Evolutionary conservation across 164 flowering plant genomes (phyloP).

Genomic region (Macadamia integrifolia): DNA sequence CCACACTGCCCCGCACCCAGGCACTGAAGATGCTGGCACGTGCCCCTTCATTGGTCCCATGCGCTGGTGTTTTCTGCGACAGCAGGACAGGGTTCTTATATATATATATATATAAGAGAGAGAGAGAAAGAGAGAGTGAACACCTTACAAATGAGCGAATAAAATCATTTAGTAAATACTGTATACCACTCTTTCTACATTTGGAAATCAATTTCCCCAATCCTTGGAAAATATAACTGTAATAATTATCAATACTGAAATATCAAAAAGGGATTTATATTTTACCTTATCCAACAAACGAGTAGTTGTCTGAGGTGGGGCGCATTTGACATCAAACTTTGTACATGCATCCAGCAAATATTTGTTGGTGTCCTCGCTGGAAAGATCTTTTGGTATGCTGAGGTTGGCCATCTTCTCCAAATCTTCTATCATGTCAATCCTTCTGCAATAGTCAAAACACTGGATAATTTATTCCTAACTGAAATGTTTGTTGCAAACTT

Average conservation of each 20-base stretch:
- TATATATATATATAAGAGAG: too few relatives aligned
- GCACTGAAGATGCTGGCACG: too few relatives aligned
- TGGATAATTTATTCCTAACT: not conserved
- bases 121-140: too few relatives aligned
- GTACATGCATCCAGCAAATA: slow-evolving; percentile 70
- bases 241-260: not conserved
- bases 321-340: slow-evolving; percentile 74
- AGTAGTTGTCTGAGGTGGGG: slow-evolving; percentile 91
- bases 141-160: too few relatives aligned
- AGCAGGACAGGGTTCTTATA: too few relatives aligned
- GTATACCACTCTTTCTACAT: too few relatives aligned
- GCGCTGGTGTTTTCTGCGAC: too few relatives aligned
- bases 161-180: too few relatives aligned
- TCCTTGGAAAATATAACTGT: too few relatives aligned
- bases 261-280: not conserved
- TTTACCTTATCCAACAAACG: slow-evolving; percentile 83
- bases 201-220: too few relatives aligned
- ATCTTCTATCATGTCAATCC: slow-evolving; percentile 88
- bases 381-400: slow-evolving; percentile 72
- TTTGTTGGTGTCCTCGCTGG: slow-evolving; percentile 71
- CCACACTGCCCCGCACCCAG: too few relatives aligned
- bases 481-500: not conserved
- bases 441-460: slow-evolving; percentile 36
- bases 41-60: too few relatives aligned
- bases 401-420: slow-evolving; percentile 74